Evolutionary conservation across 2,329 filamentous ascomycete genomes (phyloP).

Genomic region (Coniella lustricola): DNA sequence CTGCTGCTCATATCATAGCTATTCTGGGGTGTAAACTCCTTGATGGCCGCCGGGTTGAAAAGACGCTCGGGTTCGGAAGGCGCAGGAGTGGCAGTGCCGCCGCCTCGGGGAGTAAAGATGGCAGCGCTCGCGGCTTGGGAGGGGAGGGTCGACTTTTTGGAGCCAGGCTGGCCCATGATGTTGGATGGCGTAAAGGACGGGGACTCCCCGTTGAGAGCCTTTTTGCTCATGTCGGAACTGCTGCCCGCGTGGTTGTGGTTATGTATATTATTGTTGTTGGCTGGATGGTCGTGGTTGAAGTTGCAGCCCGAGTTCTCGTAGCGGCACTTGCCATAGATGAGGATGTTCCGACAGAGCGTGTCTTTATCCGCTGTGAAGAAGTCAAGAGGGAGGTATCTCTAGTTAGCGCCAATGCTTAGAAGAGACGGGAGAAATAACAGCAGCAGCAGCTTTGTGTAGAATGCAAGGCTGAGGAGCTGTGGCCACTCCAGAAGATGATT

Average conservation of each 20-base stretch:
- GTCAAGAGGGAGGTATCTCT: background rate
- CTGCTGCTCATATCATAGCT: slow-evolving; percentile 44
- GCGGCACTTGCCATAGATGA: slow-evolving; percentile 88
- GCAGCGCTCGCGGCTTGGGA: slow-evolving; percentile 86
- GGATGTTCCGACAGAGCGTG: slow-evolving; percentile 83
- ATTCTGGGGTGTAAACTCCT: slow-evolving; percentile 52
- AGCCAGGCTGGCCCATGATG: slow-evolving; percentile 28
- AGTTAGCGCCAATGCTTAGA: slow-evolving; percentile 13
- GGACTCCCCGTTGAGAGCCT: slow-evolving; percentile 86
- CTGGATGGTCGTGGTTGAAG: slow-evolving; percentile 71
- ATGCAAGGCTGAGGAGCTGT: background rate
- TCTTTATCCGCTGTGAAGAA: slow-evolving; percentile 56
- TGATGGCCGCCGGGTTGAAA: slow-evolving; percentile 51
- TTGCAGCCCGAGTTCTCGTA: slow-evolving; percentile 88
- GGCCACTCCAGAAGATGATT: slow-evolving; percentile 5
- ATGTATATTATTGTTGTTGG: background rate
- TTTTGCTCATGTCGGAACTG: slow-evolving; percentile 41
- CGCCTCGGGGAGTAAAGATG: slow-evolving; percentile 69
- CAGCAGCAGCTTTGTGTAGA: background rate
- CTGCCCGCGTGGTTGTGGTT: background rate
- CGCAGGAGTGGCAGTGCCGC: slow-evolving; percentile 33
- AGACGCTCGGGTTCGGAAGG: slow-evolving; percentile 34
- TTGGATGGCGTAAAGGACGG: slow-evolving; percentile 80
- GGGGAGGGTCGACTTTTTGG: slow-evolving; percentile 72
- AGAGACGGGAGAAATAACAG: background rate